phyloP scores from a whole-genome alignment of 768 basidiomycete species.

The Lactarius quietus region DNA sequence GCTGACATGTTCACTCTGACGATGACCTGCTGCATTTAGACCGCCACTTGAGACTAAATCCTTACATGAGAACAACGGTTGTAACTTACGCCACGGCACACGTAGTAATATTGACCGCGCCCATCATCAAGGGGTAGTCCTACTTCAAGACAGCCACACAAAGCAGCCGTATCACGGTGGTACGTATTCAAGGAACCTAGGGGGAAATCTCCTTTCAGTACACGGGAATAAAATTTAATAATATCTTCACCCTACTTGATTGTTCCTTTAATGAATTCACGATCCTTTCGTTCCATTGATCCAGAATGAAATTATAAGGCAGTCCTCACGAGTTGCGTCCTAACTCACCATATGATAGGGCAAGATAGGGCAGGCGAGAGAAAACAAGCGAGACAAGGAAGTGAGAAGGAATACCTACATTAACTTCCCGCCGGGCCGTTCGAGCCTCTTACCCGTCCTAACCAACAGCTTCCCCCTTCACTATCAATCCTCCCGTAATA shows the following conservation, averaged over 20 bases:
- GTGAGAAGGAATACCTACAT: not conserved
- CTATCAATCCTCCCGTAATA: not conserved
- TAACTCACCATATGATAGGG: not conserved
- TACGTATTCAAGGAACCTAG: conserved; percentile 2
- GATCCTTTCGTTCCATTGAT: not conserved
- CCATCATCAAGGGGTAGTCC: not conserved
- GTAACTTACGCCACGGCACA: not conserved
- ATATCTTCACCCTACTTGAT: not conserved
- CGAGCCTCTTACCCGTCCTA: not conserved
- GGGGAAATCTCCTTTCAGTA: not conserved
- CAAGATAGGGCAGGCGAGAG: too few species aligned
- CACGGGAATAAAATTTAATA: not conserved
- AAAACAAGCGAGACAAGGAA: too few species aligned
- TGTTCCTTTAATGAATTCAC: not conserved
- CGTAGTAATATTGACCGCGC: not conserved
- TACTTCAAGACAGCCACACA: too few species aligned
- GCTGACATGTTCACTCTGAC: not conserved
- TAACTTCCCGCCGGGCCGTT: not conserved
- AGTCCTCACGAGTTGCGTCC: too few species aligned
- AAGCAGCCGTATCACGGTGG: not conserved
- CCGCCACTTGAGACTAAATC: not conserved
- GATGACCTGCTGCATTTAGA: not conserved
- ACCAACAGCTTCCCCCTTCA: not conserved
- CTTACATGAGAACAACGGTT: not conserved
- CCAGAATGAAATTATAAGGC: not conserved